Base-by-base conservation (phyloP, 768 basidiomycete genomes). In the Imleria badia region DNA sequence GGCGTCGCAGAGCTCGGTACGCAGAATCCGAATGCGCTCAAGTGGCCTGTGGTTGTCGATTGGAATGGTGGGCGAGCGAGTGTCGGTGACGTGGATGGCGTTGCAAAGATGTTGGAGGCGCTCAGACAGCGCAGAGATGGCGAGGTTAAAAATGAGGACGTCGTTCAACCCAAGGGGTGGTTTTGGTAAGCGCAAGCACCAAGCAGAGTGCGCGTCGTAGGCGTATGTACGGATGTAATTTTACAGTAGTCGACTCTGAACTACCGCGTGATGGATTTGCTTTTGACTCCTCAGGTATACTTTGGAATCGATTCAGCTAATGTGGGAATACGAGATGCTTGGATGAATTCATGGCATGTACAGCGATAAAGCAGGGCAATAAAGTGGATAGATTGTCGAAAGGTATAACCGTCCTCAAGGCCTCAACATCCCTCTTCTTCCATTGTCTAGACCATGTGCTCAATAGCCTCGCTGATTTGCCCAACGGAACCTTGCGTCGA, bases 1-100 rank as follows among this genome's bases (percentile, higher is more conserved):
- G 78, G 69, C 9, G 72, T 91, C 10, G 72, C 72, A 3, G 70
- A 77, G 29, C 75, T 89, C 11, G 87, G 76, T 0, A 60, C 72
- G 41, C 74, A 76, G 67, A 83, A 84, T 52, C 86, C 84, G 1
- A 76, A 75, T 14, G 82, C 81, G 15, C 69, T 90, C 60, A 88
- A 83, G 55, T 91, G 87, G 88, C 89, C 89, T 0, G 79, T 91
- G 43, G 86, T 91, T 0, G 89, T 91, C 2, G 84, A 91, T 60
- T 91, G 89, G 89, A 71, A 75, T 15, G 78, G 75, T 22, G 89
- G 89, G 2, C 76, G 76, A 39, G 87, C 82, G 11, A 78, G 78
- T 19, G 71, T 90, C 0, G 89, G 89, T 0, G 82, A 86, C 55
- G 73, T 84, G 17, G 85, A 88, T 7, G 84, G 84, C 19, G 89